A percentile compares a stretch with the other conserved stretches of the same genome.
These are phyloP conservation scores for Lactifluus echinatus DNA, from an alignment of 768 basidiomycete species.

Conservation along the genomic window DNA sequence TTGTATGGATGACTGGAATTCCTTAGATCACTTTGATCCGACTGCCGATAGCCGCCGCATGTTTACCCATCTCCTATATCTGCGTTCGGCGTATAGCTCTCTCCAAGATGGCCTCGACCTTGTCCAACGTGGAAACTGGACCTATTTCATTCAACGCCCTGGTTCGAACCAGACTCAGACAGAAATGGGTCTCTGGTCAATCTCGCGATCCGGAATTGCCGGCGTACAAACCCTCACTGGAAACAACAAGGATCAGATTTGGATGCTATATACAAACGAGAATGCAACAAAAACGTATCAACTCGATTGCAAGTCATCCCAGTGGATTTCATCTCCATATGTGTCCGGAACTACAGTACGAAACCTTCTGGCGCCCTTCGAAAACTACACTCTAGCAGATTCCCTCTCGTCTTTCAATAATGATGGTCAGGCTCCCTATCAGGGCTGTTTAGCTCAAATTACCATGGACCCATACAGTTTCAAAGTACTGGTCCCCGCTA, in stretches of 20 bases:
- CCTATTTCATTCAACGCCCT: constrained; percentile 63
- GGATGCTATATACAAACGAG: constrained; percentile 83
- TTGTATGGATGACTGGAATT: constrained; percentile 86
- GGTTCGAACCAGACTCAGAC: constrained; percentile 77
- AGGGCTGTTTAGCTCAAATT: constrained; percentile 63
- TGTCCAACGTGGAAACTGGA: constrained; percentile 83
- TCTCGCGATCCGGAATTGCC: constrained; percentile 54
- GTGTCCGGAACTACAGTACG: constrained; percentile 47
- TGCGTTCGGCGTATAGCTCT: constrained; percentile 59
- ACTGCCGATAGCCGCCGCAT: constrained; percentile 69
- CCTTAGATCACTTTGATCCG: constrained; percentile 91
- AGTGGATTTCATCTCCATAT: constrained; percentile 81
- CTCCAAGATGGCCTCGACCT: constrained; percentile 84
- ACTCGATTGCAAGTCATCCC: constrained; percentile 44
- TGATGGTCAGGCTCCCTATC: constrained; percentile 51
- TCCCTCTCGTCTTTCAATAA: constrained; percentile 58
- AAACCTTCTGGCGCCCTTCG: constrained; percentile 81
- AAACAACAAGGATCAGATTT: constrained; percentile 55
- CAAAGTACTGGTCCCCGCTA: constrained; percentile 67
- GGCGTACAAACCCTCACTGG: constrained; percentile 57
- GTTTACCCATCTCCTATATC: constrained; percentile 61
- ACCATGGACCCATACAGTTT: constrained; percentile 69
- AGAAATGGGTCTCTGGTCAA: constrained; percentile 85
- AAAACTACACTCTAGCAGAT: constrained; percentile 58
- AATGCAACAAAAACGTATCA: constrained; percentile 61